Base-by-base conservation (phyloP, 163 green algal genomes). In the Scenedesmus sp. region DNA sequence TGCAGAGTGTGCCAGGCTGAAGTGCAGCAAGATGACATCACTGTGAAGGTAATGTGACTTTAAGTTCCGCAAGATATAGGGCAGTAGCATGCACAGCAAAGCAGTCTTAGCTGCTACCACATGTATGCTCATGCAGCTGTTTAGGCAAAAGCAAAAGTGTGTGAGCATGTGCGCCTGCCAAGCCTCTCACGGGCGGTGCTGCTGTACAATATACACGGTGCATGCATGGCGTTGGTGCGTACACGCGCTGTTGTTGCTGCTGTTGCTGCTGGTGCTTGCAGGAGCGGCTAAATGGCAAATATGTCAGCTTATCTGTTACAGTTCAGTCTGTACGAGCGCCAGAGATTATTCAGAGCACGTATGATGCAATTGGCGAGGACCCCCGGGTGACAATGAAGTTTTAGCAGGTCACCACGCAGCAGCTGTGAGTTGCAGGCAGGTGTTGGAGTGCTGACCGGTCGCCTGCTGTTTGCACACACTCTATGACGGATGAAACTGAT, bases 301-400 rank as follows among this genome's bases (percentile, higher is more conserved):
- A 93, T 65, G 13, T 96, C 12, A 94, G 87, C 84, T 61, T 96
- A 26, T 42, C 72, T 40, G 88, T 96, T 42, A 88, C 83, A 0
- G 88, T 93, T 6, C 33, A 81, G 13, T 76, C 26, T 3, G 93
- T 95, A 16, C 90, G 88, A 0, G 91, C 93, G 33, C 89, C 95
- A 1, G 93, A 96, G 85, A 49, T 95, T 1, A 79, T 96, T 1
- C 9, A 56, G 0, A 83, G 44, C 59, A 93, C 95, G 83, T 93
- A 93, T 42, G 88, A 89, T 5, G 86, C 84, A 53, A 81, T 96
- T 68, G 92, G 61, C 2, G 80, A 90, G 10, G 93, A 96, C 80
- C 20, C 56, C 13, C 68, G 88, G 0, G 82, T 96, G 20, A 91
- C 93, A 1, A 96, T 96, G 93, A 93, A 93, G 40, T 96, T 93